phyloP scores from a whole-genome alignment of 345 rosid genomes.

The Hibiscus mutabilis region DNA sequence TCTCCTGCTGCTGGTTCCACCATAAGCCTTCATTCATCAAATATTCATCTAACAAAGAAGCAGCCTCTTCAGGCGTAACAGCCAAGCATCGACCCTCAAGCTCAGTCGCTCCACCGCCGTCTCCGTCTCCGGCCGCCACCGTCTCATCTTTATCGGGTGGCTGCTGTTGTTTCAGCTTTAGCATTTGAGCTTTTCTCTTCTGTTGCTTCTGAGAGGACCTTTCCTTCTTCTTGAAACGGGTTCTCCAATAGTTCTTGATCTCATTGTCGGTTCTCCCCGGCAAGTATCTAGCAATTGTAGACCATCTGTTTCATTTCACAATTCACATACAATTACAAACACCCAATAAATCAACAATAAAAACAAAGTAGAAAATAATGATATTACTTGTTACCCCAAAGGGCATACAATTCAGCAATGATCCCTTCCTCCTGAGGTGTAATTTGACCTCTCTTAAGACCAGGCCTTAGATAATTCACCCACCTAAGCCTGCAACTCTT shows the following conservation, averaged over 20 bases:
- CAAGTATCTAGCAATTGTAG: conserved; percentile 81
- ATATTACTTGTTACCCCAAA: conserved; percentile 82
- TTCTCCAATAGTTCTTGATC: conserved; percentile 95
- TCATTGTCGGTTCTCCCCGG: conserved; percentile 94
- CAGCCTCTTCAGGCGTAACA: conserved; percentile 6
- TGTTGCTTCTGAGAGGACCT: conserved; percentile 28
- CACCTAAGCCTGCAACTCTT: conserved; percentile 91
- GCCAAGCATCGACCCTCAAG: conserved; percentile 22
- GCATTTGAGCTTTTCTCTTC: conserved; percentile 25
- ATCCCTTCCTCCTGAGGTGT: conserved; percentile 85
- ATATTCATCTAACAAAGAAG: conserved; percentile 1
- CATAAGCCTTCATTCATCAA: conserved; percentile 41
- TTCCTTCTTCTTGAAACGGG: conserved; percentile 65
- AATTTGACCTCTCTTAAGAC: conserved; percentile 71
- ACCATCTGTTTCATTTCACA: conserved; percentile 51
- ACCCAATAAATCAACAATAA: neutral
- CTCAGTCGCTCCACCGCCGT: neutral
- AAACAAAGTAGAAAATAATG: neutral
- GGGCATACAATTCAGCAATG: conserved; percentile 70
- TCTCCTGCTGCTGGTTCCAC: conserved; percentile 28
- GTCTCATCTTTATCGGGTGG: neutral
- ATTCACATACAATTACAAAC: neutral
- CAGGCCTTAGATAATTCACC: conserved; percentile 91
- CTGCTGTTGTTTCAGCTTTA: conserved; percentile 22
- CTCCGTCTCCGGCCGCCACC: neutral